These are phyloP conservation scores for Ogataea naganishii DNA, from an alignment of 805 yeast genomes.

Conservation along the genomic window DNA sequence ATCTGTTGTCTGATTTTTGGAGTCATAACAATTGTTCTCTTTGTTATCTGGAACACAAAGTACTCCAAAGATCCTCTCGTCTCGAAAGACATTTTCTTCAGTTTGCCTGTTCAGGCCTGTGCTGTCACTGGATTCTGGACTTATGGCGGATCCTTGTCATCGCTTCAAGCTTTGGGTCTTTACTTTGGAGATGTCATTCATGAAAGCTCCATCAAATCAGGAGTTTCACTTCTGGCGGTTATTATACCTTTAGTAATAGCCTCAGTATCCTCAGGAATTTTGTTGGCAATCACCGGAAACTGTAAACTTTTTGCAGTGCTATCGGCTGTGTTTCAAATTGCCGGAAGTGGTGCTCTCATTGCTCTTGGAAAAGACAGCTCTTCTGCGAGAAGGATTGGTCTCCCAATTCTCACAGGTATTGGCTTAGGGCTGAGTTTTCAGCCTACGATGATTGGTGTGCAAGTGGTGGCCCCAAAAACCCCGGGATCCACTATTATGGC, in stretches of 20 bases:
- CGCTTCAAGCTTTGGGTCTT: constrained; percentile 27
- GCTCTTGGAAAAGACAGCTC: constrained; percentile 32
- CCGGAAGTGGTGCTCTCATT: constrained; percentile 36
- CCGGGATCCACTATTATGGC: constrained; percentile 42
- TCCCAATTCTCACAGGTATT: constrained; percentile 35
- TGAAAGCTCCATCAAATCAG: constrained; percentile 33
- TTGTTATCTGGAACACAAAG: constrained; percentile 32
- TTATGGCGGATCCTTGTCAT: constrained; percentile 31
- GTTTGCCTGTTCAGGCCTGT: constrained; percentile 28
- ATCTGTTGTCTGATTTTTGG: constrained; percentile 41
- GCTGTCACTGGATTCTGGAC: constrained; percentile 28
- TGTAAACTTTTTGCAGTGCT: constrained; percentile 32
- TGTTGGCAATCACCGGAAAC: constrained; percentile 27
- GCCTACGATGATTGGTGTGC: constrained; percentile 31
- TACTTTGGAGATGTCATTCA: constrained; percentile 42
- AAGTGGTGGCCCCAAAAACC: constrained; percentile 41
- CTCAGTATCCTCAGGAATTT: constrained; percentile 28
- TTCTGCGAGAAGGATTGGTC: constrained; percentile 30
- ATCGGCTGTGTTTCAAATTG: constrained; percentile 26
- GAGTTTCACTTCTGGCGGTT: constrained; percentile 34
- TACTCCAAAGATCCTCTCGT: constrained; percentile 37
- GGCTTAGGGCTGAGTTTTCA: constrained; percentile 38
- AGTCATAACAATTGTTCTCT: constrained; percentile 25
- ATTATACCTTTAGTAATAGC: constrained; percentile 32
- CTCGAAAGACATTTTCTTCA: constrained; percentile 28